Percentiles rank a stretch among this genome's conserved stretches.
phyloP scores from a whole-genome alignment of 208 protist species.

The Novymonas esmeraldas region DNA sequence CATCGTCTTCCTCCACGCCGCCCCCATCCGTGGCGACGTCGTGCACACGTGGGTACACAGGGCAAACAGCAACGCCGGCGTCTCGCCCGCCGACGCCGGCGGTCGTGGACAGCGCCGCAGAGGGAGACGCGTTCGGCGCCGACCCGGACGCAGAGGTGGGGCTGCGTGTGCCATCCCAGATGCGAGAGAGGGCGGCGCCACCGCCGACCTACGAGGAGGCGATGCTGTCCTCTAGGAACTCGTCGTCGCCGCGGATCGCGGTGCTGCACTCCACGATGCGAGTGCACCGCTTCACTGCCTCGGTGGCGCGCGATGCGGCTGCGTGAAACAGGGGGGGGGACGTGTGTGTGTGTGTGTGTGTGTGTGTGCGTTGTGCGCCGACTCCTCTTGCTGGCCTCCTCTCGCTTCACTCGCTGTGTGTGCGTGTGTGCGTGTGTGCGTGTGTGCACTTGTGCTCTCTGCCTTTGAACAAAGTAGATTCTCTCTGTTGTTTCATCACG shows the following conservation, averaged over 20 bases:
- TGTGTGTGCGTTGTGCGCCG: background rate
- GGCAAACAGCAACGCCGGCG: background rate
- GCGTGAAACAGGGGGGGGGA: background rate
- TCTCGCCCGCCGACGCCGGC: background rate
- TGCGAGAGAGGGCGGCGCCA: background rate
- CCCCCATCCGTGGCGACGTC: background rate
- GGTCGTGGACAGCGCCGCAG: background rate
- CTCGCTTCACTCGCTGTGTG: too few relatives aligned
- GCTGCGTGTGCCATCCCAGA: background rate
- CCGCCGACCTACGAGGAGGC: constrained; percentile 2
- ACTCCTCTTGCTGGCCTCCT: background rate
- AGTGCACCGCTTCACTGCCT: background rate
- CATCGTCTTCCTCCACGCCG: background rate
- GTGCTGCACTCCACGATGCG: background rate
- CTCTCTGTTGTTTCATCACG: background rate
- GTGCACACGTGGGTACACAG: background rate
- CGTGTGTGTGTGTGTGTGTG: constrained; percentile 12
- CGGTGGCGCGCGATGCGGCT: background rate
- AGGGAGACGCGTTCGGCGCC: too few relatives aligned
- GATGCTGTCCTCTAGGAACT: background rate
- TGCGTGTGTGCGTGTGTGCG: too few relatives aligned
- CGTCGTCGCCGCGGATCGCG: background rate
- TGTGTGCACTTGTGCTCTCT: too few relatives aligned
- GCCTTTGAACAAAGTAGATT: too few relatives aligned
- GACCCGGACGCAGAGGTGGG: too few relatives aligned